Base-by-base conservation (phyloP, 2,329 filamentous ascomycete genomes). In the Catunica adiposa region DNA sequence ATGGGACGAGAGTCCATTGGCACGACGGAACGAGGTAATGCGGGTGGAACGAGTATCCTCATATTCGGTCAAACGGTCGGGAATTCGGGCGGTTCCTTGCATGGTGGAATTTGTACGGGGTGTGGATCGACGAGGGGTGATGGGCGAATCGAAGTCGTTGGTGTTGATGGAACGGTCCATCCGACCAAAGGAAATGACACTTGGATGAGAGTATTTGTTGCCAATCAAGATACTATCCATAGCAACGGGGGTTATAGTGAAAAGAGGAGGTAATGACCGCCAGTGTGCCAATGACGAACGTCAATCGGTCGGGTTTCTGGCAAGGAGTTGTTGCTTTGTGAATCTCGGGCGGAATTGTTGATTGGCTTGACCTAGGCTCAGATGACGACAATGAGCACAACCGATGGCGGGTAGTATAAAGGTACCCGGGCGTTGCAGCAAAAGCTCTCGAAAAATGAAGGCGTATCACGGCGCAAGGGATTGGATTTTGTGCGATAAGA, bases 21-120 rank as follows among this genome's bases (percentile, higher is more conserved):
- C 8, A 15, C 15, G n/a, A 9, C 31, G 31, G 50, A 52, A 52
- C n/a, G 50, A 52, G 3, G 29, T 38, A 11, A 55, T 50, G 29
- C 29, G 53, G 29, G 42, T 55, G 53, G 50, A 38, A 25, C 29
- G 34, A 5, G 31, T 20, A 17, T 47, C 20, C 7, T 15, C 38
- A 34, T 5, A 34, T 29, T 29, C 17, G 23, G 51, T 14, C 26
- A 48, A 34, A n/a, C 56, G 53, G 15, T 58, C 56, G 22, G 56
- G 48, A 37, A 58, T 46, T 22, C 56, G 53, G 31, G 56, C 47
- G 14, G 56, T 58, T 22, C 56, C 56, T n/a, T 40, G 56, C 56
- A 58, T 58, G 20, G 50, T 53, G n/a, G 56, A 42, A n/a, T 40
- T 55, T 8, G 53, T 51, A 25, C 29, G 47, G 17, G 51, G 20